A percentile compares a stretch with the other conserved stretches of the same genome.
Conservation (phyloP, 108 stramenopile genomes). For the Skeletonema costatum region DNA sequence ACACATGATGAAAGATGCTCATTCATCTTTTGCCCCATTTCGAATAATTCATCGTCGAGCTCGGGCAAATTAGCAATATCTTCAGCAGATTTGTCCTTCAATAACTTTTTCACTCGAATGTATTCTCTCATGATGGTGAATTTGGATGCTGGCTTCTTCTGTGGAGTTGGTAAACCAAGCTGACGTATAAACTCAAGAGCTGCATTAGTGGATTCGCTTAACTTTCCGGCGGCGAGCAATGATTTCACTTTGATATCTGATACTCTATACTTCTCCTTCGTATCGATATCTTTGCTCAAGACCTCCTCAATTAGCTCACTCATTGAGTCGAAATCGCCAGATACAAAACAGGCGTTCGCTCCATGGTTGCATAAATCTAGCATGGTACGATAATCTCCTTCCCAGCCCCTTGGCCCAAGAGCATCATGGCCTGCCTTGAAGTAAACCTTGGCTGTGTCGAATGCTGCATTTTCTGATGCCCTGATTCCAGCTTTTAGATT, state of each 20-base stretch:
- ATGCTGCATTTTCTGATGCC: too few species aligned
- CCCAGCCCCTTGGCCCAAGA: too few species aligned
- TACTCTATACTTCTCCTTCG: neutral
- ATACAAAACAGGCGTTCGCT: too few species aligned
- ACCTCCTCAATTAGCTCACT: neutral
- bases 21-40: neutral
- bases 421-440: neutral
- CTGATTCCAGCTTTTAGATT: neutral
- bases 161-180: neutral
- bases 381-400: neutral
- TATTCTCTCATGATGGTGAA: neutral
- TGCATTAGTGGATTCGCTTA: neutral
- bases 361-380: too few species aligned
- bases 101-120: neutral
- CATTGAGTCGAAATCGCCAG: neutral
- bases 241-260: too few species aligned
- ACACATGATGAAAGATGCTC: neutral
- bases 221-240: neutral
- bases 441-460: neutral
- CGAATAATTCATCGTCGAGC: neutral
- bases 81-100: too few species aligned
- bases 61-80: too few species aligned
- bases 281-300: neutral
- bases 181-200: neutral
- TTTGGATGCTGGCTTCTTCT: neutral